These are phyloP conservation scores for Atractiella rhizophila DNA, from an alignment of 768 basidiomycete species.

Conservation along the genomic window DNA sequence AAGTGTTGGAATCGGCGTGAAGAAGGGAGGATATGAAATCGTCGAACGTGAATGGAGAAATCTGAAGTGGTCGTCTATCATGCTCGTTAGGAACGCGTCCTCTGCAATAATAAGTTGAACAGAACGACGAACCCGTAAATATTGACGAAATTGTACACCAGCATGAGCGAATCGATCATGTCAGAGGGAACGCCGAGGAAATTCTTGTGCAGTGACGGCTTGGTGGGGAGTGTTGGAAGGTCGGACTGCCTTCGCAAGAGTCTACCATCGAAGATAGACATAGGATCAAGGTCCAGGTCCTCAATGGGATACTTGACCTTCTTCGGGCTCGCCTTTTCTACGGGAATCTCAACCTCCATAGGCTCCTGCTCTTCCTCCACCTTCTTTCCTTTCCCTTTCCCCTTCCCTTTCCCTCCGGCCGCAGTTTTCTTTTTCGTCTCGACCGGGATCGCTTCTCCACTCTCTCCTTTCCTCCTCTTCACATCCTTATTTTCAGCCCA, in stretches of 20 bases:
- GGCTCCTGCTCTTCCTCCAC: background rate
- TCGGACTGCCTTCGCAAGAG: conserved; percentile 11
- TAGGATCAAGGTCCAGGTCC: conserved; percentile 47
- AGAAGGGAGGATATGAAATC: conserved; percentile 70
- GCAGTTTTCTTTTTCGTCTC: background rate
- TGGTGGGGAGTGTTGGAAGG: conserved; percentile 10
- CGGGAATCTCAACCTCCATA: background rate
- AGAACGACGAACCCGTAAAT: conserved; percentile 52
- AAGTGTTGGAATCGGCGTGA: conserved; percentile 40
- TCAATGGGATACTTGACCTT: conserved; percentile 71
- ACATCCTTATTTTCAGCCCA: background rate
- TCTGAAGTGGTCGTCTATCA: conserved; percentile 65
- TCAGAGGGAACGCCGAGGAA: conserved; percentile 10
- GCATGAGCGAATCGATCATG: conserved; percentile 59
- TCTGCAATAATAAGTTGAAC: background rate
- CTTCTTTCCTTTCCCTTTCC: too few species aligned
- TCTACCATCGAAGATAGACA: conserved; percentile 14
- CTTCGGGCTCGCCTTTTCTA: background rate
- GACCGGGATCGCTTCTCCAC: background rate
- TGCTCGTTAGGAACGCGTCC: too few species aligned
- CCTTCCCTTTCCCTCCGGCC: too few species aligned
- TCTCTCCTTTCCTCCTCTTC: background rate
- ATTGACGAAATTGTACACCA: conserved; percentile 81
- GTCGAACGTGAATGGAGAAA: conserved; percentile 71
- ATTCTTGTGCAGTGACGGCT: conserved; percentile 6